A percentile compares a stretch with the other conserved stretches of the same genome.
Conservation (phyloP, 768 basidiomycete species). For the Zangia roseola region DNA sequence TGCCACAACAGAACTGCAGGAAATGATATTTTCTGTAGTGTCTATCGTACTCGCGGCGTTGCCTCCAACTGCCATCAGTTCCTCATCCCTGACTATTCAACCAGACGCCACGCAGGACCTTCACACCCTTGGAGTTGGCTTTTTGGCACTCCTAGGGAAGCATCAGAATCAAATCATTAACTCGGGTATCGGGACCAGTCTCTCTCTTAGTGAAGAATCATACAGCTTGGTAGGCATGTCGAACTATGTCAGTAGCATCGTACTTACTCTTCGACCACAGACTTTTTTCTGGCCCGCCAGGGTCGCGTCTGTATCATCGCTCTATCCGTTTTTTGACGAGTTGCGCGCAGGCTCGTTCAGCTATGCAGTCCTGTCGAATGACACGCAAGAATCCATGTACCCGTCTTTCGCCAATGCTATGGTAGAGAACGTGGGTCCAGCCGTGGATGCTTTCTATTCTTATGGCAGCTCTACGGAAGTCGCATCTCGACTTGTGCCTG, state of each 20-base stretch:
- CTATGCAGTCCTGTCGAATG: constrained; percentile 12
- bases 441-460: constrained; percentile 3
- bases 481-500: constrained; percentile 17
- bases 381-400: constrained; percentile 11
- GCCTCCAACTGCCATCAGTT: constrained; percentile 5
- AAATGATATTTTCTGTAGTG: too few relatives aligned
- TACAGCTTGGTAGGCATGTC: constrained; percentile 8
- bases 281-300: constrained; percentile 8
- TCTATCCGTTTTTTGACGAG: constrained; percentile 17
- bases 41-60: constrained; percentile 18
- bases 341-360: constrained; percentile 8
- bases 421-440: constrained; percentile 2
- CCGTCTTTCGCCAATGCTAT: constrained; percentile 10
- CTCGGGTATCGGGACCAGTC: constrained; percentile 5
- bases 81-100: constrained; percentile 5
- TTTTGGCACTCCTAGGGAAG: constrained; percentile 18
- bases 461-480: constrained; percentile 12
- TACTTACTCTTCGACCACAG: not conserved
- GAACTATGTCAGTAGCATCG: too few relatives aligned
- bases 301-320: constrained; percentile 2
- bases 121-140: constrained; percentile 8
- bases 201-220: not conserved
- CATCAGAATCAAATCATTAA: constrained; percentile 13
- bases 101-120: constrained; percentile 15
- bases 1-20: too few relatives aligned